Evolutionary conservation across 2,329 filamentous ascomycete genomes (phyloP).

Genomic region (Clarireedia hainanense): DNA sequence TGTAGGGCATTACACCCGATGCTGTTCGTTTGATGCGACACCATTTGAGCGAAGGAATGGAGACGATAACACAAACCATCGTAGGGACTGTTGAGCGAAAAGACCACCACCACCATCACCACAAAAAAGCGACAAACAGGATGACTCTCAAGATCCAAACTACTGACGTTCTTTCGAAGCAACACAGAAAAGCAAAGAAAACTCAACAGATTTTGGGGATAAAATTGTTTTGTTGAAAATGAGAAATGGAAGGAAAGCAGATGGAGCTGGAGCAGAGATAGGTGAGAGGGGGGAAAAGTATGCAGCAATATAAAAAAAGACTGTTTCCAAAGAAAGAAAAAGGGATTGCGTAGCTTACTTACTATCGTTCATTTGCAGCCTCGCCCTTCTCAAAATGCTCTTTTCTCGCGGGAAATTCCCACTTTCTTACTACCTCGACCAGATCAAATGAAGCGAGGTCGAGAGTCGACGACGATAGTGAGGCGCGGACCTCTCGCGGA

Average conservation of each 20-base stretch:
- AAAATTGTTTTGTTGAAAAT: background rate
- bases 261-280: background rate
- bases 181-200: too few species aligned
- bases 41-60: constrained; percentile 2
- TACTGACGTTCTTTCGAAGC: too few species aligned
- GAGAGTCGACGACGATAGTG: too few species aligned
- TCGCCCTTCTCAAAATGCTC: background rate
- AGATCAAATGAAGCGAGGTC: too few species aligned
- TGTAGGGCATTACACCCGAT: constrained; percentile 7
- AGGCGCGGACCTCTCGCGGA: too few species aligned
- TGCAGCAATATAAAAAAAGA: background rate
- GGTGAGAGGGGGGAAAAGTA: background rate
- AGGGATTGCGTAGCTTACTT: constrained; percentile 9
- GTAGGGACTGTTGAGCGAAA: background rate
- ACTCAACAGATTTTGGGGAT: background rate
- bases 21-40: background rate
- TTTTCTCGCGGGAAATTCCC: background rate
- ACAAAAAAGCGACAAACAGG: background rate
- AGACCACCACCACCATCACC: background rate
- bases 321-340: background rate
- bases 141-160: too few species aligned
- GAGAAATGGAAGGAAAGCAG: too few species aligned
- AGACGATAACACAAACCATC: constrained; percentile 7
- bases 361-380: constrained; percentile 26
- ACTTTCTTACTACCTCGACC: background rate